These are phyloP conservation scores for Kwoniella dendrophila DNA, from an alignment of 768 basidiomycete species.

Conservation along the genomic window DNA sequence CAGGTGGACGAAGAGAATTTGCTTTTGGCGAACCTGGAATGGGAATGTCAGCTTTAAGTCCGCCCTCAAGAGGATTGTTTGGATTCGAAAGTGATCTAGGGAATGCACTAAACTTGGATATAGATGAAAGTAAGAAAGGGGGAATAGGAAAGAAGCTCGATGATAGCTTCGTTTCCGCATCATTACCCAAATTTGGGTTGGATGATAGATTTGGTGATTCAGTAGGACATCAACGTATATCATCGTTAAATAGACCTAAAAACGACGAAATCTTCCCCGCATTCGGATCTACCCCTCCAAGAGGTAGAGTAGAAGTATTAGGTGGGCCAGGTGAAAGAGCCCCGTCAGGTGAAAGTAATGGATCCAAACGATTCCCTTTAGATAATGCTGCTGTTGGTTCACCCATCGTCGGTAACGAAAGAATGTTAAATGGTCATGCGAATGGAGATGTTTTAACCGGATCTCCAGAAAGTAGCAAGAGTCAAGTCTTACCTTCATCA, in stretches of 20 bases:
- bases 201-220: neutral
- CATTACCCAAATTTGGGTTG: constrained; percentile 17
- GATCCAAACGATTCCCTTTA: constrained; percentile 32
- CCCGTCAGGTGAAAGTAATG: constrained; percentile 30
- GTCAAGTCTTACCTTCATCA: neutral
- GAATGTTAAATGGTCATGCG: neutral
- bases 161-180: constrained; percentile 8
- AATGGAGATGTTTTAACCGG: neutral
- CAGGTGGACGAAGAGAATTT: constrained; percentile 47
- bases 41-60: constrained; percentile 29
- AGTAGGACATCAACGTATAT: constrained; percentile 17
- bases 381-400: constrained; percentile 29
- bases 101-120: constrained; percentile 47
- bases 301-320: constrained; percentile 26
- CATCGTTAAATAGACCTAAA: constrained; percentile 8
- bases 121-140: constrained; percentile 32
- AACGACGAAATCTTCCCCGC: constrained; percentile 15
- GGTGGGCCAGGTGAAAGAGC: constrained; percentile 15
- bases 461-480: constrained; percentile 8
- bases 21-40: constrained; percentile 43
- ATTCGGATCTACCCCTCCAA: constrained; percentile 29
- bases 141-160: constrained; percentile 30
- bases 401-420: constrained; percentile 4
- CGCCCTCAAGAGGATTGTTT: constrained; percentile 39
- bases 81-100: constrained; percentile 34